Evolutionary conservation across 2,329 filamentous ascomycete genomes (phyloP), one percentile per base, ranked within the genome.

Genomic region (Leptodontidium sp.): DNA sequence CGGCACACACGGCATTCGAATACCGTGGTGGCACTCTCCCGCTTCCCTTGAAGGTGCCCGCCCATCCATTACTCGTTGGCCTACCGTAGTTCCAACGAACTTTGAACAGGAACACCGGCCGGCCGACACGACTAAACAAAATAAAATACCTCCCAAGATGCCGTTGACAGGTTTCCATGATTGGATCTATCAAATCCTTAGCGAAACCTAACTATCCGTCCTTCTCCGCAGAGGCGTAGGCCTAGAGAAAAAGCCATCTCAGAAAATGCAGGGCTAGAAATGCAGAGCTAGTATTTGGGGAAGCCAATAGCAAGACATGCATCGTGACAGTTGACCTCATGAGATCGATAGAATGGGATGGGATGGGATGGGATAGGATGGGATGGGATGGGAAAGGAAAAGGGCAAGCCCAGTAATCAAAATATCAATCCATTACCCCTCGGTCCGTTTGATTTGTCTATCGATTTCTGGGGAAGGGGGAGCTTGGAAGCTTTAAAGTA

Each of bases 211-310:
- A 12, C 52, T 14, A 35, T 29, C 52, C 52, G 52, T 55, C 17
- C 52, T 55, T 55, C 52, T 55, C 52, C 52, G 52, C 52, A 55
- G 52, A 55, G 52, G 52, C 52, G 52, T 35, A 35, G 8, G 11
- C 8, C 38, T 6, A 40, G 38, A 40, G 38, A 2, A 8, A 40
- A 32, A 32, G 29, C 29, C 29, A 32, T 32, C 29, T 32, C 29
- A 6, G 6, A 6, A 40, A 8, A 40, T 40, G 38, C 8, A 12
- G 52, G 17, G 14, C 52, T 55, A 55, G 47, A 24, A 50, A 55
- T 55, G 52, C 52, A 55, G 52, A n/a, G 29, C 52, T 55, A 55
- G 52, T 55, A 35, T 55, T 35, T 55, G 52, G 52, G 52, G 52
- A 55, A 55, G 52, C 52, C 52, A 55, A 55, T 55, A 35, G 52